Percentiles rank a stretch among this genome's conserved stretches.
Evolutionary conservation across 495 filamentous ascomycete genomes (phyloP).

Genomic region (Lasiosphaeris hirsuta): DNA sequence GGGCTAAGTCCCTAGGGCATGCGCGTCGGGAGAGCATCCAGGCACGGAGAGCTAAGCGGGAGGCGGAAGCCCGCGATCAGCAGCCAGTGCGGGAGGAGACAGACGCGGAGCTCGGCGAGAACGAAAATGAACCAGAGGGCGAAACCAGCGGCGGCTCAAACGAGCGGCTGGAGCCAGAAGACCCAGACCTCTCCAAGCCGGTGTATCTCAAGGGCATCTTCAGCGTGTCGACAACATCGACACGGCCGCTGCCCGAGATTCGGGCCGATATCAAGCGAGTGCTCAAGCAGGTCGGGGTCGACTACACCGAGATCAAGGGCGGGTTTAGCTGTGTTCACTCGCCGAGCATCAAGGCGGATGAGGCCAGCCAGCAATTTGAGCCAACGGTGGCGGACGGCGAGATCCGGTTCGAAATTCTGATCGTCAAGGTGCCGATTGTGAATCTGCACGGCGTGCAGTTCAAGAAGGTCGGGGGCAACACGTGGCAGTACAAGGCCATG

Average conservation of each 20-base stretch:
- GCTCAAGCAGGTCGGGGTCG: conserved; percentile 79
- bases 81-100: conserved; percentile 71
- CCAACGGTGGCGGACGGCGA: conserved; percentile 50
- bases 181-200: conserved; percentile 72
- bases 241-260: conserved; percentile 79
- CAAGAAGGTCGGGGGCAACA: conserved; percentile 92
- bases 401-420: conserved; percentile 92
- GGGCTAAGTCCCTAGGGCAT: conserved; percentile 89
- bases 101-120: conserved; percentile 54
- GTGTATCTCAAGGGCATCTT: conserved; percentile 97
- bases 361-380: conserved; percentile 48
- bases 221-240: conserved; percentile 94
- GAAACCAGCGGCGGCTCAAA: conserved; percentile 49
- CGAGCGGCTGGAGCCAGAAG: conserved; percentile 47
- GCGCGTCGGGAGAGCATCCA: conserved; percentile 87
- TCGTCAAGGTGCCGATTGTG: conserved; percentile 95
- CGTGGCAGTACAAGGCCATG: conserved; percentile 98
- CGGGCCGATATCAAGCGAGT: conserved; percentile 90
- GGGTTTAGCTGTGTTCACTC: conserved; percentile 86
- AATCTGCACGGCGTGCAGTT: conserved; percentile 95
- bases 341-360: conserved; percentile 66
- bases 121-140: conserved; percentile 18
- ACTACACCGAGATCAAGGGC: conserved; percentile 86
- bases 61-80: conserved; percentile 43
- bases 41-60: conserved; percentile 61